Evolutionary conservation across 2,329 filamentous ascomycete genomes (phyloP), one percentile per base, ranked within the genome.

Genomic region (Cladosporium sp.): DNA sequence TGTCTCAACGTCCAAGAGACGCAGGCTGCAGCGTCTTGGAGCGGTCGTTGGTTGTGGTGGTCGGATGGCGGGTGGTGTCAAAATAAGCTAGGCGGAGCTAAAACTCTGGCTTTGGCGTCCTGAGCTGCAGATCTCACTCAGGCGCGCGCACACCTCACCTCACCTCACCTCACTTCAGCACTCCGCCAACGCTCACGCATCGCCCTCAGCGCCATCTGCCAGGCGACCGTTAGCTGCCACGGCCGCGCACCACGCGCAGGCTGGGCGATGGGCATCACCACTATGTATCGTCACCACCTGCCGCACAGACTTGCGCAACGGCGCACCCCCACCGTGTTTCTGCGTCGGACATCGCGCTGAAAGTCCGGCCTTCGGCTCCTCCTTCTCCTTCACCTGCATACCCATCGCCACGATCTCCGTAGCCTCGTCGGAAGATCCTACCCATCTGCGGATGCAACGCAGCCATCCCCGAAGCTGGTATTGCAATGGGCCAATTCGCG

Each of bases 301-400:
- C 39, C 20, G 52, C 52, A 55, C 52, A 47, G 52, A 55, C 52
- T 22, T 32, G 32, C 28, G 32, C 40, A 47, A 55, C 52, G 52
- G 52, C 32, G 20, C 22, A 22, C 40, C 51, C 52, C 19, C 35
- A 9, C 17, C 32, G 36, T 32, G 28, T 9, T 19, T 19, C 15
- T n/a, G 45, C 52, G 28, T 48, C 42, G 44, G 54, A 57, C 44
- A 49, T 50, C 42, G 42, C 42, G 25, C 20, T 45, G 42, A 28
- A 32, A 45, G 42, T 57, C 47, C 54, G 47, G 54, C 54, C 35
- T 57, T 57, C 54, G 54, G 54, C 54, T 57, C 54, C 54, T 57
- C 28, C 28, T 32, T 32, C 54, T 34, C 42, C 34, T 39, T 32
- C 47, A 50, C 44, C 54, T 42, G 53, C 36, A 56, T 53, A 28